These are phyloP conservation scores for Panicum virgatum DNA, from an alignment of 202 grass and related monocot genomes.

Conservation along the genomic window DNA sequence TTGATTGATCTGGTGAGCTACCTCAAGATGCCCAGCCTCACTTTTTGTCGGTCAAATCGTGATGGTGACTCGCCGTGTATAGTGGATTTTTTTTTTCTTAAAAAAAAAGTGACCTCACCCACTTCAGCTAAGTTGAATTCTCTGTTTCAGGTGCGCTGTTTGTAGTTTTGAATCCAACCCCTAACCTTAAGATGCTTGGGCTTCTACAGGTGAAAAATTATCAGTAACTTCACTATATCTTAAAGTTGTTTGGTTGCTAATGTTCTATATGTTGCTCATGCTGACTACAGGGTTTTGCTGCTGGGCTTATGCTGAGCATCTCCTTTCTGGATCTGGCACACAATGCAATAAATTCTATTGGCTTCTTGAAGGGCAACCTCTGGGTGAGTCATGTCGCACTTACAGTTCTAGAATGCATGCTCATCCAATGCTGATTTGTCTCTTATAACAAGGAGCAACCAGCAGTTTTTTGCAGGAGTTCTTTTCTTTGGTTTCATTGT, in stretches of 20 bases:
- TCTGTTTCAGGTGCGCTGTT: slow-evolving; percentile 64
- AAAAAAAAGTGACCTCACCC: not conserved
- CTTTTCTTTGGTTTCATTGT: slow-evolving; percentile 85
- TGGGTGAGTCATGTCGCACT: slow-evolving; percentile 59
- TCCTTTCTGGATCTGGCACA: slow-evolving; percentile 97
- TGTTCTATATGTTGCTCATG: slow-evolving; percentile 24
- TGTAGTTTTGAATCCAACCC: slow-evolving; percentile 66
- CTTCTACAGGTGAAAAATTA: slow-evolving; percentile 72
- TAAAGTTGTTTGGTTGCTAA: slow-evolving; percentile 17
- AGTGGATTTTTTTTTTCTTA: not conserved
- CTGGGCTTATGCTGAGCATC: slow-evolving; percentile 97
- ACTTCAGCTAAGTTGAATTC: slow-evolving; percentile 20
- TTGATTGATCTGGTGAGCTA: not conserved
- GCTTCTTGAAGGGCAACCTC: slow-evolving; percentile 94
- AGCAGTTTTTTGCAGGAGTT: slow-evolving; percentile 85
- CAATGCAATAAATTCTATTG: slow-evolving; percentile 90
- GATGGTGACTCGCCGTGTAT: not conserved
- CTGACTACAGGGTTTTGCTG: slow-evolving; percentile 73
- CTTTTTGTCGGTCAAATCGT: not conserved
- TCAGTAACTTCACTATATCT: slow-evolving; percentile 13
- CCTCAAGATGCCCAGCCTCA: not conserved
- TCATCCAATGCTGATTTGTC: not conserved
- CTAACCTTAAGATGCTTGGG: slow-evolving; percentile 93
- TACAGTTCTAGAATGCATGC: slow-evolving; percentile 21
- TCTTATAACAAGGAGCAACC: slow-evolving; percentile 14